Evolutionary conservation across 192 early-diverging fungal genomes (phyloP), one percentile per base, ranked within the genome.

Genomic region (Oehlia diaphana): DNA sequence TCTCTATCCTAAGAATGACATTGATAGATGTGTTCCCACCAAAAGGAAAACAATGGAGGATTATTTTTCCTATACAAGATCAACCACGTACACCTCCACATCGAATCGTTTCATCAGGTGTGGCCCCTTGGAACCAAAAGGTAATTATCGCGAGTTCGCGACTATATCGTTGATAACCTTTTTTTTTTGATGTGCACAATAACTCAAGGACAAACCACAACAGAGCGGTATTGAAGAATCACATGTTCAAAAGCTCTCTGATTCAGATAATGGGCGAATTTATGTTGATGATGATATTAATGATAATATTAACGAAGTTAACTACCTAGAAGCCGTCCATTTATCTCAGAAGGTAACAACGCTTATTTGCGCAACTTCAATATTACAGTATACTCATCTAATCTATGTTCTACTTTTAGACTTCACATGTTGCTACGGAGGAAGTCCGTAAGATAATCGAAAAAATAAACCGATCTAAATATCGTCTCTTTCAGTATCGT

Each of bases 401-500:
- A n/a, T n/a, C n/a, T n/a, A n/a, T n/a, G n/a, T n/a, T n/a, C n/a
- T n/a, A n/a, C n/a, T n/a, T n/a, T n/a, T n/a, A n/a, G n/a, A n/a
- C 39, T 58, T 35, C 49, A 33, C 72, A 73, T 0, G 23, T 31
- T 73, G 72, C 47, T 19, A 44, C 49, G 6, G 49, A 31, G 31
- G 44, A 26, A 31, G 44, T 73, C 72, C 31, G 8, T 33, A 73
- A 73, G 33, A 73, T 73, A 50, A 23, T 73, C n/a, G n/a, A n/a
- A 73, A 72, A 73, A 53, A 73, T 73, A 58, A 58, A 73, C 58
- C 16, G n/a, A 19, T 49, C 47, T 50, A 28, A 73, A 10, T 73
- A 73, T 35, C 49, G 53, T 31, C 26, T 72, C 37, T 72, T 72
- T 42, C 0, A 72, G 4, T 73, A 73, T 61, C 8, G 3, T 49